Conservation (phyloP, 2,329 filamentous ascomycete genomes). For the Curvularia spicifera region DNA sequence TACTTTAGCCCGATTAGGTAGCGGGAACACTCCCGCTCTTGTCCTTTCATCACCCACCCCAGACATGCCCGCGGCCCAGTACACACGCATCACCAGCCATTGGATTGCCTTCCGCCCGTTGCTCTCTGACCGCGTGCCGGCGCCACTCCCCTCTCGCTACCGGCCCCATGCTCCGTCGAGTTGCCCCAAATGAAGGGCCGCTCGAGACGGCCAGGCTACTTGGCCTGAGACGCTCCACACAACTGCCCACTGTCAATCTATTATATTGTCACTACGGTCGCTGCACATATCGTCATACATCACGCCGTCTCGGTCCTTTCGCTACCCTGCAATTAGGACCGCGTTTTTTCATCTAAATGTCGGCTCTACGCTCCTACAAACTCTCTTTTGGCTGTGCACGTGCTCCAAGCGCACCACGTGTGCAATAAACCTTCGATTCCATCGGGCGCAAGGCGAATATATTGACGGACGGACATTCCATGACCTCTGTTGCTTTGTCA, state of each 20-base stretch:
- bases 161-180: constrained; percentile 25
- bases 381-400: constrained; percentile 1
- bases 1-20: constrained; percentile 26
- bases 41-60: constrained; percentile 23
- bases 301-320: constrained; percentile 18
- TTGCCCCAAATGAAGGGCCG: constrained; percentile 27
- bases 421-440: constrained; percentile 1
- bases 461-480: constrained; percentile 26
- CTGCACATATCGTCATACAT: constrained; percentile 18
- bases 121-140: constrained; percentile 9
- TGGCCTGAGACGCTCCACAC: constrained; percentile 32
- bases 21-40: constrained; percentile 13
- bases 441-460: constrained; percentile 12
- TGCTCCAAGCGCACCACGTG: constrained; percentile 24
- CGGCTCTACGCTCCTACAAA: constrained; percentile 27
- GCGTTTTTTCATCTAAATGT: constrained; percentile 37
- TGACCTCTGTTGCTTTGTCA: constrained; percentile 21
- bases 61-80: not conserved
- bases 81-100: not conserved
- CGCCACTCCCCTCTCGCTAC: constrained; percentile 13
- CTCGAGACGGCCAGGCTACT: not conserved
- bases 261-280: constrained; percentile 37
- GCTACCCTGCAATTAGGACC: constrained; percentile 33
- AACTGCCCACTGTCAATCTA: constrained; percentile 38
- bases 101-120: constrained; percentile 6